Percentiles rank a stretch among this genome's conserved stretches.
These are phyloP conservation scores for Yarrowia porcina DNA, from an alignment of 805 yeast genomes.

Conservation along the genomic window DNA sequence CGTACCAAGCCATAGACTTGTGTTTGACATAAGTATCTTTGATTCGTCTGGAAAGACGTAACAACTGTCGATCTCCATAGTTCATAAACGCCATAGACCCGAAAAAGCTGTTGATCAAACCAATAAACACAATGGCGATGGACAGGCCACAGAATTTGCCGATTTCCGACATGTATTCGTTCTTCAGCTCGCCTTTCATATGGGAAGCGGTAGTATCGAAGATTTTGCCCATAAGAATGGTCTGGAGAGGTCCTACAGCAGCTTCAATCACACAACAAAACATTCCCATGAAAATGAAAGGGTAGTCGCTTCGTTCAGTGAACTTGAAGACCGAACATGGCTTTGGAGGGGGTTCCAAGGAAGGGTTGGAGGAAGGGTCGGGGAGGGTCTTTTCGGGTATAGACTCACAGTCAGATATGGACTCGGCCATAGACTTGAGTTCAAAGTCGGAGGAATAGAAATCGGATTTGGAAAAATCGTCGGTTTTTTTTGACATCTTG, in stretches of 20 bases:
- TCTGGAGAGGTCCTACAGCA: conserved; percentile 31
- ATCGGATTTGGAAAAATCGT: too few species aligned
- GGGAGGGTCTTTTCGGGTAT: too few species aligned
- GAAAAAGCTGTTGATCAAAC: conserved; percentile 43
- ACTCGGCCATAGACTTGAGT: not conserved
- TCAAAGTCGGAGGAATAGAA: too few species aligned
- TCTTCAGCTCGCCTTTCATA: conserved; percentile 41
- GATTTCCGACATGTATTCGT: conserved; percentile 37
- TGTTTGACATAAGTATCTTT: conserved; percentile 48
- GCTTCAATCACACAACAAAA: not conserved
- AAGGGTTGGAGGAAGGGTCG: too few species aligned
- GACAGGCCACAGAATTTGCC: conserved; percentile 40
- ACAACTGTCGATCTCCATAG: conserved; percentile 71
- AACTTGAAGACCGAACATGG: conserved; percentile 14
- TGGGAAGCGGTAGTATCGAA: conserved; percentile 42
- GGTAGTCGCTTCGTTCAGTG: not conserved
- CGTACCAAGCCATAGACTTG: conserved; percentile 61
- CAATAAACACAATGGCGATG: conserved; percentile 48
- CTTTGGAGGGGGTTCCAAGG: too few species aligned
- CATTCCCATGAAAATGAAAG: not conserved
- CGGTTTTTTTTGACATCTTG: too few species aligned
- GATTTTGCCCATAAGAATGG: conserved; percentile 64
- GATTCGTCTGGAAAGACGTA: conserved; percentile 47
- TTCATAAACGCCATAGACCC: conserved; percentile 59
- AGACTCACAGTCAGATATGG: not conserved